Evolutionary conservation across 2,329 filamentous ascomycete species (phyloP).

Genomic region (Aschersonia sp.): DNA sequence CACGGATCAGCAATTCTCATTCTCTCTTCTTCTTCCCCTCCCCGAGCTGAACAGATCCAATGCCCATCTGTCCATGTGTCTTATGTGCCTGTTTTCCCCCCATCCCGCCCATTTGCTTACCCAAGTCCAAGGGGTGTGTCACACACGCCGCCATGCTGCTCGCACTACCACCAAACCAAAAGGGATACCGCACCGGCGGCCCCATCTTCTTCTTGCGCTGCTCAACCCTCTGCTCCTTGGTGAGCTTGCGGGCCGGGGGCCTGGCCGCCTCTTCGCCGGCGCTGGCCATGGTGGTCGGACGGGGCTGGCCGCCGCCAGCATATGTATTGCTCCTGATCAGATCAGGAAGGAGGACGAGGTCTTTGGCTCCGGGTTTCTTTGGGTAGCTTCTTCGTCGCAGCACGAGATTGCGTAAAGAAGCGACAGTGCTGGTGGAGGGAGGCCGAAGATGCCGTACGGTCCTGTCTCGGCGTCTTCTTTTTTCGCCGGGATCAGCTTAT

Average conservation of each 20-base stretch:
- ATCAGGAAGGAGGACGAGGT: too few relatives aligned
- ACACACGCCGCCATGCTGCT: slow-evolving; percentile 84
- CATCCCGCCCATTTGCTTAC: slow-evolving; percentile 42
- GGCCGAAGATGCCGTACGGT: too few relatives aligned
- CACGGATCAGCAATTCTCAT: neutral
- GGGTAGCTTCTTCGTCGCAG: too few relatives aligned
- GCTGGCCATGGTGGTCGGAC: slow-evolving; percentile 1
- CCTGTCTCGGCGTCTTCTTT: too few relatives aligned
- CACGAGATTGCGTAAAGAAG: too few relatives aligned
- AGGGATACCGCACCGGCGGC: slow-evolving; percentile 48
- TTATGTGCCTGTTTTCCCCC: neutral
- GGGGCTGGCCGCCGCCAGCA: too few relatives aligned
- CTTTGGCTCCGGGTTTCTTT: too few relatives aligned
- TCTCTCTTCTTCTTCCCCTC: too few relatives aligned
- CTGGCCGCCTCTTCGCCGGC: slow-evolving; percentile 1
- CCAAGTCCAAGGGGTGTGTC: slow-evolving; percentile 84
- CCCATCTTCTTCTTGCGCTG: slow-evolving; percentile 20
- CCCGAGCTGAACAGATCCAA: neutral
- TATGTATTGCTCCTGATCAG: too few relatives aligned
- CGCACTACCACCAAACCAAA: slow-evolving; percentile 95
- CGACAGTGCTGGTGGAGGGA: too few relatives aligned
- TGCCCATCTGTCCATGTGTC: too few relatives aligned
- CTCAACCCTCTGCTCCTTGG: slow-evolving; percentile 5
- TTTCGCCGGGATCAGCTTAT: too few relatives aligned
- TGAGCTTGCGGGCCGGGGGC: slow-evolving; percentile 4